Percentiles rank a stretch among this genome's conserved stretches.
Conservation (phyloP, 2,329 filamentous ascomycete genomes). For the Endoconidiophora polonica region DNA sequence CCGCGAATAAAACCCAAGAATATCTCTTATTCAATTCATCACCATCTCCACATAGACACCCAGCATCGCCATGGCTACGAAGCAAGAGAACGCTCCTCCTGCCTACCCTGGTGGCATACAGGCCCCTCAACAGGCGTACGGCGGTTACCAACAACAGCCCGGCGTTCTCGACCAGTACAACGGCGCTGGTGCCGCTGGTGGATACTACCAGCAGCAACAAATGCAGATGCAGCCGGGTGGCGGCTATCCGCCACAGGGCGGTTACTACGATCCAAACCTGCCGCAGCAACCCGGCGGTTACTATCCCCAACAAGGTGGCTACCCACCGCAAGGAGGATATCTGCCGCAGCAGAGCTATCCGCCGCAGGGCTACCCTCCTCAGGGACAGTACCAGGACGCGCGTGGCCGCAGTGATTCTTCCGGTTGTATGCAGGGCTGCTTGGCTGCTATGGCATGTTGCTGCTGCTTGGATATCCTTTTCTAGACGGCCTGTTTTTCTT, state of each 20-base stretch:
- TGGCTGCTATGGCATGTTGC: constrained; percentile 38
- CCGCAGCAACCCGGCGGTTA: neutral
- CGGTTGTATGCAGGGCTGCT: constrained; percentile 28
- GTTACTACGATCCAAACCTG: constrained; percentile 13
- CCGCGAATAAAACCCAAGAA: neutral
- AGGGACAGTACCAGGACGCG: constrained; percentile 20
- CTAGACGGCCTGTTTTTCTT: constrained; percentile 19
- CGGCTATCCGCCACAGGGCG: constrained; percentile 17
- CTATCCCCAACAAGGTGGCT: constrained; percentile 2
- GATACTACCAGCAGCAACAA: constrained; percentile 15
- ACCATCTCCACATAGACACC: neutral
- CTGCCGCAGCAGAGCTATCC: constrained; percentile 17
- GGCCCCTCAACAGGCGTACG: constrained; percentile 28
- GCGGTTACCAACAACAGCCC: constrained; percentile 24
- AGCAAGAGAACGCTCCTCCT: constrained; percentile 24
- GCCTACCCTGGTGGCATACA: constrained; percentile 27
- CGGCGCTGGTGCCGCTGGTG: constrained; percentile 4
- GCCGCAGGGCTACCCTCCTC: constrained; percentile 19
- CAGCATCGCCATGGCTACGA: neutral
- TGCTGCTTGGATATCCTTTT: constrained; percentile 43
- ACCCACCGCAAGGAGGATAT: constrained; percentile 19
- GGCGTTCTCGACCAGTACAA: constrained; percentile 8
- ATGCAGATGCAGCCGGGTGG: neutral
- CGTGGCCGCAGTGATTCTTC: constrained; percentile 17
- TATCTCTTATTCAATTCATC: neutral